Percentiles rank a stretch among this genome's conserved stretches.
phyloP scores from a whole-genome alignment of 441 rosid genomes.

The Populus tomentosa region DNA sequence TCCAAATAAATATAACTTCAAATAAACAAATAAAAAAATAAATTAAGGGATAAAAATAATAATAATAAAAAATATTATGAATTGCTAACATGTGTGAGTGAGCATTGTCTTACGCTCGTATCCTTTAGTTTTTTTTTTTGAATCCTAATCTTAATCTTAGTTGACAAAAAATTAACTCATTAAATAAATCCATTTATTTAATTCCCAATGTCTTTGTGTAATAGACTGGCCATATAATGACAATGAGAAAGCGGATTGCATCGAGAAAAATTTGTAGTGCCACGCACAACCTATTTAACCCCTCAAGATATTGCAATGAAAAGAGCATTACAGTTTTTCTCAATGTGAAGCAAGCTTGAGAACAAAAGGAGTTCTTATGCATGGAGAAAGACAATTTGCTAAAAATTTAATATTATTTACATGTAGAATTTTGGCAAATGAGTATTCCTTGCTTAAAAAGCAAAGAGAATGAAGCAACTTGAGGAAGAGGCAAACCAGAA shows the following conservation, averaged over 20 bases:
- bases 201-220: not conserved
- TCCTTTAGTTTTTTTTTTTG: not conserved
- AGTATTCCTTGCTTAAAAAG: not conserved
- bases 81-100: not conserved
- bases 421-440: not conserved
- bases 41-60: too few species aligned
- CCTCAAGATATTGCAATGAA: not conserved
- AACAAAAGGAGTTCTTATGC: not conserved
- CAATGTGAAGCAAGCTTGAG: not conserved
- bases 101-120: too few species aligned
- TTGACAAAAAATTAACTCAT: too few species aligned
- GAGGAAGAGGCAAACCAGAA: not conserved
- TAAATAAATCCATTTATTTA: too few species aligned
- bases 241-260: not conserved
- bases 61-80: too few species aligned
- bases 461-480: not conserved
- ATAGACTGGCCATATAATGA: not conserved
- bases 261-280: not conserved
- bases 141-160: too few species aligned
- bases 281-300: not conserved
- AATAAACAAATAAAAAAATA: too few species aligned
- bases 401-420: too few species aligned
- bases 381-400: too few species aligned
- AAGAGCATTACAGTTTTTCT: not conserved
- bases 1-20: too few species aligned